Conservation (phyloP, 2,329 filamentous ascomycete species). For the Alternaria triticimaculans region DNA sequence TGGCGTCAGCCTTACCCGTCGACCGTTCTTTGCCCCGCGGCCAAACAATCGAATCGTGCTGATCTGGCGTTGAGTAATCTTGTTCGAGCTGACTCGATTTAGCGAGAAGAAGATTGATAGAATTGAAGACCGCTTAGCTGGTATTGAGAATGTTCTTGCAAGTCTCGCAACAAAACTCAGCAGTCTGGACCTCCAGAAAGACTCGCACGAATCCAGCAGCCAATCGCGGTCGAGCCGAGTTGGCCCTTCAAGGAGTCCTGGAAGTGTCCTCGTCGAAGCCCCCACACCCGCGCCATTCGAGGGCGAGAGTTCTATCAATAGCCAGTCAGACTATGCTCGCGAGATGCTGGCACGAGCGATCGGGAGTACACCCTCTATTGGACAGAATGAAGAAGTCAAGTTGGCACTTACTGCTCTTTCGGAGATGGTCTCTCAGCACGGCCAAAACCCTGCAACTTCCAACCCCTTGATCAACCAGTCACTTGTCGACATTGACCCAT, state of each 20-base stretch:
- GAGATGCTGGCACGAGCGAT: constrained; percentile 52
- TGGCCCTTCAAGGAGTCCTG: constrained; percentile 16
- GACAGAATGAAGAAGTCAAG: constrained; percentile 43
- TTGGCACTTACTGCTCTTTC: constrained; percentile 41
- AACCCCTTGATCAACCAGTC: constrained; percentile 31
- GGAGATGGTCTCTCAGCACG: constrained; percentile 41
- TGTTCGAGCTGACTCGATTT: constrained; percentile 8
- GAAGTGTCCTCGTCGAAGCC: constrained; percentile 31
- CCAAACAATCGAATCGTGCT: not conserved
- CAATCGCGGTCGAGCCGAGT: constrained; percentile 32
- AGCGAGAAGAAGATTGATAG: constrained; percentile 62
- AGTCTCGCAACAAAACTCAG: constrained; percentile 42
- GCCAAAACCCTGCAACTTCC: constrained; percentile 22
- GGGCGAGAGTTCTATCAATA: constrained; percentile 57
- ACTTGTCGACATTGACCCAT: constrained; percentile 32
- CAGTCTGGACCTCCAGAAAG: constrained; percentile 32
- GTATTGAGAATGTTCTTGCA: constrained; percentile 56
- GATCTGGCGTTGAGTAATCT: not conserved
- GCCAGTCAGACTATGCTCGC: constrained; percentile 57
- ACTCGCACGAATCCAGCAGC: constrained; percentile 29
- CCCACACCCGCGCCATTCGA: constrained; percentile 51
- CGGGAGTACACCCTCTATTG: constrained; percentile 43
- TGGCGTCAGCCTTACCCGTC: not conserved
- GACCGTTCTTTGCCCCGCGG: not conserved
- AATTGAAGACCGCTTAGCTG: constrained; percentile 58